A percentile compares a stretch with the other conserved stretches of the same genome.
phyloP scores from a whole-genome alignment of 2,329 filamentous ascomycete genomes.

The Aspergillus nomiae region DNA sequence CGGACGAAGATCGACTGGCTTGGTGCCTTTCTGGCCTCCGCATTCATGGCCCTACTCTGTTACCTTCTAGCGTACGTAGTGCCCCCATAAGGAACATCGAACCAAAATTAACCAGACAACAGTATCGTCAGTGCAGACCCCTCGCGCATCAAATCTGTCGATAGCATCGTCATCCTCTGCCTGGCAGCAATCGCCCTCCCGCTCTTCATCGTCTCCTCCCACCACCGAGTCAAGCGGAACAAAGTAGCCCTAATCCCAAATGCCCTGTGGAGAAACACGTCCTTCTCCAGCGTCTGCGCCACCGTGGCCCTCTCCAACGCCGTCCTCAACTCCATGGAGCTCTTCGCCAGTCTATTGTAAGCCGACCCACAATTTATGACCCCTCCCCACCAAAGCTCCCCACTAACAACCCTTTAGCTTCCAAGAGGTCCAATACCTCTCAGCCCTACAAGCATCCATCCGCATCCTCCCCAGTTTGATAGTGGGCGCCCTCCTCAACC shows the following conservation, averaged over 20 bases:
- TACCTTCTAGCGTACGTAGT: constrained; percentile 52
- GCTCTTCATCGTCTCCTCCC: constrained; percentile 58
- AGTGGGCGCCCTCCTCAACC: constrained; percentile 47
- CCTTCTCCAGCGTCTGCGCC: constrained; percentile 59
- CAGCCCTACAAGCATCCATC: constrained; percentile 50
- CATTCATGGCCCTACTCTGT: constrained; percentile 52
- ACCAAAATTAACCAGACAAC: background rate
- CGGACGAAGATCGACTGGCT: constrained; percentile 55
- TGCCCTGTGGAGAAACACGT: constrained; percentile 59
- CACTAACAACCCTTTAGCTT: constrained; percentile 42
- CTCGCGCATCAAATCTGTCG: constrained; percentile 44
- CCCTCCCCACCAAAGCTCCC: background rate
- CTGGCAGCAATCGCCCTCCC: constrained; percentile 49
- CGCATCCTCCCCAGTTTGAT: constrained; percentile 51
- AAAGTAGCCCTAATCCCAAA: constrained; percentile 64
- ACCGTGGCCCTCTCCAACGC: constrained; percentile 52
- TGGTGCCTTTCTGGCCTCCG: constrained; percentile 50
- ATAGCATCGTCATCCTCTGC: constrained; percentile 51
- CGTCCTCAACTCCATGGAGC: constrained; percentile 51
- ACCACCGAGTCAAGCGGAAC: constrained; percentile 47
- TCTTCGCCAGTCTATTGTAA: constrained; percentile 54
- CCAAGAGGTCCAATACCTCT: constrained; percentile 52
- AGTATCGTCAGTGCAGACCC: constrained; percentile 27
- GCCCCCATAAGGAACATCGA: background rate
- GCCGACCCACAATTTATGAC: constrained; percentile 17